Percentiles rank a stretch among this genome's conserved stretches.
Evolutionary conservation across 2,329 filamentous ascomycete genomes (phyloP).

Genomic region (Alternaria angustiovoidea): DNA sequence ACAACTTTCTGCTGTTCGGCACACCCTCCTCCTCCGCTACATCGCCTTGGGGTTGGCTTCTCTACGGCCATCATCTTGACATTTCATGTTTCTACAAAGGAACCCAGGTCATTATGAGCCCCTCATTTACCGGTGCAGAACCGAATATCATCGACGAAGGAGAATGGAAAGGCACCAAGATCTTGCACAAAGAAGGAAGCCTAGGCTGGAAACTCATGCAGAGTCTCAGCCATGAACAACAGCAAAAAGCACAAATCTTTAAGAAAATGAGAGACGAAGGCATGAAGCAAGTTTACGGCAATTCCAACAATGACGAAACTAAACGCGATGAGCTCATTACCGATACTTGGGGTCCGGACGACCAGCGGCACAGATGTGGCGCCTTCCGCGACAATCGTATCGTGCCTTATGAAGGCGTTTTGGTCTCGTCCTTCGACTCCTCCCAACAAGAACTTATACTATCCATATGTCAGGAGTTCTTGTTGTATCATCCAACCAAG

Average conservation of each 20-base stretch:
- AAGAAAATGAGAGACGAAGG: slow-evolving; percentile 67
- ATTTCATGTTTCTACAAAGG: slow-evolving; percentile 73
- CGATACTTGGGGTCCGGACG: slow-evolving; percentile 80
- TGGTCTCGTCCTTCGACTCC: slow-evolving; percentile 59
- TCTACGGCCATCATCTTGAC: slow-evolving; percentile 83
- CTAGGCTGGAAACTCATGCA: slow-evolving; percentile 76
- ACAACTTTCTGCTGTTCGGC: slow-evolving; percentile 79
- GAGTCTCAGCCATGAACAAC: slow-evolving; percentile 58
- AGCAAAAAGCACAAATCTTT: slow-evolving; percentile 65
- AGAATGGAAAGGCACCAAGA: slow-evolving; percentile 68
- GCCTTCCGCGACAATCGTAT: slow-evolving; percentile 80
- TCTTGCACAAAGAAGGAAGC: slow-evolving; percentile 70
- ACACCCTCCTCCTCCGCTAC: slow-evolving; percentile 60
- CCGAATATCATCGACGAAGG: slow-evolving; percentile 77
- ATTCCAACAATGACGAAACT: slow-evolving; percentile 34
- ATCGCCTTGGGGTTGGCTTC: slow-evolving; percentile 73
- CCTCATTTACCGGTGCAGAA: slow-evolving; percentile 82
- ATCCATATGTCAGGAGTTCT: slow-evolving; percentile 68
- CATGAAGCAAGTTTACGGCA: slow-evolving; percentile 63
- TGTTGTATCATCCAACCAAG: slow-evolving; percentile 70
- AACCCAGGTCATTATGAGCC: slow-evolving; percentile 72
- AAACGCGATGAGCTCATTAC: slow-evolving; percentile 51
- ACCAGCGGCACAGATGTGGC: slow-evolving; percentile 79
- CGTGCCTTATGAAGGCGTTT: slow-evolving; percentile 74
- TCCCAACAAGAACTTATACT: slow-evolving; percentile 65